Base-by-base conservation (phyloP, 306 rosid species). In the Acacia melanoxylon region DNA sequence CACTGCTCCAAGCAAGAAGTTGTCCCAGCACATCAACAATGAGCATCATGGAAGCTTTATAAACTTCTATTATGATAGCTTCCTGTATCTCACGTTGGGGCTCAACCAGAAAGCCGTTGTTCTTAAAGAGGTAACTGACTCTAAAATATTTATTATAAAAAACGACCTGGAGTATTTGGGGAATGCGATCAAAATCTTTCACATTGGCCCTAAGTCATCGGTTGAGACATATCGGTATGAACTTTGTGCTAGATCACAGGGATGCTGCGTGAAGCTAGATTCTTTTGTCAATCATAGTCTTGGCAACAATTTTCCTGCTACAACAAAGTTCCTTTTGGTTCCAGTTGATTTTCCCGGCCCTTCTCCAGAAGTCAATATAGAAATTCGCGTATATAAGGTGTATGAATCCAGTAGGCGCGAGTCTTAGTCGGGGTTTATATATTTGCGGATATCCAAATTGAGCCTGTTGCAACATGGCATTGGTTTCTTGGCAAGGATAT, bases 51-150 rank as follows among this genome's bases (percentile, higher is more conserved):
- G 61, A 24, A 77, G 80, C 78, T 87, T 90, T 62, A 35, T 68
- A 27, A 72, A 22, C 51, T 92, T 94, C 75, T 4, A 3, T n/a
- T 94, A 85, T 74, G 86, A 22, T 58, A n/a, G 12, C 65, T 20
- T n/a, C 29, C 81, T 77, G 22, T 10, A n/a, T 59, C 35, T 58
- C 63, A 72, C 81, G n/a, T 52, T 92, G 44, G 78, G 77, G 11
- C 15, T 15, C n/a, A 31, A 61, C 19, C 88, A 85, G 1, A 85
- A 45, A 66, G 73, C 72, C 62, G 24, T 69, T 41, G 79, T 92
- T 75, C 93, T 94, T 58, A 88, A 83, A 80, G 97, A 90, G 84
- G 45, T 85, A 58, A 62, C 67, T 31, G 90, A 85, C 19, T 83
- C 76, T 52, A 72, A 25, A 62, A 51, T 92, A 22, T 94, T 94